These are phyloP conservation scores for Trypanosoma caninum DNA, from an alignment of 208 protist species.

Conservation along the genomic window DNA sequence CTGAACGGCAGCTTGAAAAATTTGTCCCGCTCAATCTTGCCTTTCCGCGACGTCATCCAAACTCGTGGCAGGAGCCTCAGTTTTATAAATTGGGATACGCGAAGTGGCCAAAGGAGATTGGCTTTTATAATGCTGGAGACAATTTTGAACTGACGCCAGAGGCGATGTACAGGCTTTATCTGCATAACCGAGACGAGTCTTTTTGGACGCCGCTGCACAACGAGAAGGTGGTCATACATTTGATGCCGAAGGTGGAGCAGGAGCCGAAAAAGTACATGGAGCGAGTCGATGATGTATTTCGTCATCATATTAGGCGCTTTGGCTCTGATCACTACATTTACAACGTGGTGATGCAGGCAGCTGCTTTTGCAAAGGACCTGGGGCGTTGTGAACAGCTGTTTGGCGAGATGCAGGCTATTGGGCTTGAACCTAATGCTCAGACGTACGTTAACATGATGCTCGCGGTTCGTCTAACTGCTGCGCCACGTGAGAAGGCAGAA, in stretches of 20 bases:
- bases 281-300: constrained; percentile 71
- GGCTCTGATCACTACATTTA: constrained; percentile 91
- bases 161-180: constrained; percentile 68
- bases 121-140: constrained; percentile 89
- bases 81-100: constrained; percentile 82
- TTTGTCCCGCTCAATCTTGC: constrained; percentile 85
- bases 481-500: constrained; percentile 58
- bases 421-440: constrained; percentile 83
- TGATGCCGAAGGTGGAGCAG: constrained; percentile 79
- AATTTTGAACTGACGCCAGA: constrained; percentile 90
- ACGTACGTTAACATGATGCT: constrained; percentile 93
- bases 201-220: constrained; percentile 83
- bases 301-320: constrained; percentile 84
- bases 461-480: constrained; percentile 48
- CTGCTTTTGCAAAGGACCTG: constrained; percentile 78
- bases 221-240: constrained; percentile 74
- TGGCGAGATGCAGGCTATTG: constrained; percentile 63
- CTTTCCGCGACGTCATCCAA: constrained; percentile 79
- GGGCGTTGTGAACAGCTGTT: constrained; percentile 61
- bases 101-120: constrained; percentile 88
- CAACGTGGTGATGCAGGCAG: constrained; percentile 90
- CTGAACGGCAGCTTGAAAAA: constrained; percentile 46
- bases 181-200: constrained; percentile 54
- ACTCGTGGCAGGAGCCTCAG: constrained; percentile 83
- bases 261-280: constrained; percentile 61